These are phyloP conservation scores for Clarireedia homoeocarpa DNA, from an alignment of 2,329 filamentous ascomycete genomes.

Conservation along the genomic window DNA sequence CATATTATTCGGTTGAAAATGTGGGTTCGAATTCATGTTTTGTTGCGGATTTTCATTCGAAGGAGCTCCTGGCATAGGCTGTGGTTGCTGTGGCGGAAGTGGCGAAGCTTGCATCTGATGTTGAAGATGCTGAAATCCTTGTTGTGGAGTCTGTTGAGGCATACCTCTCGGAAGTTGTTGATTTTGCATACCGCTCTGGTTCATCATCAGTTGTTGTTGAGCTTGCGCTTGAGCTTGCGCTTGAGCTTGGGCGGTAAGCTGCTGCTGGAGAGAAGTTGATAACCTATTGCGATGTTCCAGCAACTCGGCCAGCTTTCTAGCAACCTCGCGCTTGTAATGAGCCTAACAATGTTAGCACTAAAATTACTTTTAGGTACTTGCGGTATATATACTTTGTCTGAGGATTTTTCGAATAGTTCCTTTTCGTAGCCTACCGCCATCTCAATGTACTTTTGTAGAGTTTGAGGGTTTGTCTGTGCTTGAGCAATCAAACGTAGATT, in stretches of 20 bases:
- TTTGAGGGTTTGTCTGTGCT: too few species aligned
- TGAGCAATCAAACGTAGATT: too few species aligned
- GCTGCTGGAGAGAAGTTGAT: neutral
- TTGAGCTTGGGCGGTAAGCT: conserved; percentile 33
- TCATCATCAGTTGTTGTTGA: conserved; percentile 43
- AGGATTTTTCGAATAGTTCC: too few species aligned
- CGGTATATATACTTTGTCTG: too few species aligned
- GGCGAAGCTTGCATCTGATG: conserved; percentile 50
- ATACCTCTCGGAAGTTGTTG: conserved; percentile 40
- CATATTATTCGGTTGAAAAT: conserved; percentile 1
- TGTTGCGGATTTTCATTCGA: conserved; percentile 23
- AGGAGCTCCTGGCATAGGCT: conserved; percentile 28
- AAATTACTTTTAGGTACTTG: too few species aligned
- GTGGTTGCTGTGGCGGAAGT: conserved; percentile 39
- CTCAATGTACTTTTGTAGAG: too few species aligned
- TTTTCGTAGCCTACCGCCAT: too few species aligned
- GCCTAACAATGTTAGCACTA: too few species aligned
- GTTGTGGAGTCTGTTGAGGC: conserved; percentile 42
- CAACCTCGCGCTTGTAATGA: too few species aligned
- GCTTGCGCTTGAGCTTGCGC: conserved; percentile 34
- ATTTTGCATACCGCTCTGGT: conserved; percentile 41
- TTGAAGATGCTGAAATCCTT: conserved; percentile 49
- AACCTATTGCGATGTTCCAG: neutral
- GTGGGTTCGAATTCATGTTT: conserved; percentile 25
- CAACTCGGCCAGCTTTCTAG: too few species aligned